Percentiles rank a stretch among this genome's conserved stretches.
Conservation (phyloP, 1,284 basidiomycete species). For the Kwoniella shivajii region DNA sequence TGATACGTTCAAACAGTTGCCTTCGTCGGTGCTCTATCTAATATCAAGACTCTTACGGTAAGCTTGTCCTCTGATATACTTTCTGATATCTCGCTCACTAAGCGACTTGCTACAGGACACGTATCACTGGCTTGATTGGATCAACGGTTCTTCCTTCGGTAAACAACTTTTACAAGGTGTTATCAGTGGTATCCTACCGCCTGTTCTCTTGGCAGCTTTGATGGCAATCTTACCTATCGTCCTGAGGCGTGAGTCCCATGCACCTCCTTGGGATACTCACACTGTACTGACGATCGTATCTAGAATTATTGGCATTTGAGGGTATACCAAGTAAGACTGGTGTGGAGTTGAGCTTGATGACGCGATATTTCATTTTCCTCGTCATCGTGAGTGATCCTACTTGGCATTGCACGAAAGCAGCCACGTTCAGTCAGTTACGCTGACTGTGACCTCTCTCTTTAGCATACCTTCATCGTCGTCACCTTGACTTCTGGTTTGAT, state of each 20-base stretch:
- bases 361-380: conserved; percentile 72
- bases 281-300: not conserved
- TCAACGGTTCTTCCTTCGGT: conserved; percentile 53
- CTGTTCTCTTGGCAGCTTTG: conserved; percentile 66
- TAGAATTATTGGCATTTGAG: conserved; percentile 68
- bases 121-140: conserved; percentile 64
- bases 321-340: conserved; percentile 71
- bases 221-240: conserved; percentile 72
- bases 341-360: conserved; percentile 73
- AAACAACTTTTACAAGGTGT: conserved; percentile 61
- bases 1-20: conserved; percentile 34
- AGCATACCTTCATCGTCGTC: conserved; percentile 67
- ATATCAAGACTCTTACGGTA: conserved; percentile 55
- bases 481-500: conserved; percentile 69
- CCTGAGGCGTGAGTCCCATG: conserved; percentile 60
- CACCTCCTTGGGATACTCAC: too few species aligned
- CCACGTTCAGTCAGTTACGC: not conserved
- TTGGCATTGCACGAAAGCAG: too few species aligned
- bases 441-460: not conserved
- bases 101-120: conserved; percentile 1
- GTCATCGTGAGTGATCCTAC: conserved; percentile 68
- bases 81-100: too few species aligned
- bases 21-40: conserved; percentile 59
- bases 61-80: conserved; percentile 25
- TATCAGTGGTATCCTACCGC: conserved; percentile 66